Conservation (phyloP, 495 filamentous ascomycete species). For the Saxophila tyrrhenica region DNA sequence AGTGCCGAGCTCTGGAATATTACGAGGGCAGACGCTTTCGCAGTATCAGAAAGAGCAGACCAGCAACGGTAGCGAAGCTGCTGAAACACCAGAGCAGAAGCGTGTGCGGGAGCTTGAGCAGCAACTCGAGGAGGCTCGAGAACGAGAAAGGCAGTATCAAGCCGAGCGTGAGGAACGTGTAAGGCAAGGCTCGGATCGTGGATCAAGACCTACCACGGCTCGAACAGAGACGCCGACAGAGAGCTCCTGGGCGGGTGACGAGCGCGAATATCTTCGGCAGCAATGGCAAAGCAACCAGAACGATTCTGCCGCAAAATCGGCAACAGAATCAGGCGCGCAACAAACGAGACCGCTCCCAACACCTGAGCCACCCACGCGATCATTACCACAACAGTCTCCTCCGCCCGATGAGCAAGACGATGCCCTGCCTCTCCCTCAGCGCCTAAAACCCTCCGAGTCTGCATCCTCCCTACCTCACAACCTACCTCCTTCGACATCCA, state of each 20-base stretch:
- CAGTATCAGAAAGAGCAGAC: conserved; percentile 60
- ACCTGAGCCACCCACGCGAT: conserved; percentile 2
- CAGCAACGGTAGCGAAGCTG: conserved; percentile 24
- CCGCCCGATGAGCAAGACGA: neutral
- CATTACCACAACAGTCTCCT: conserved; percentile 3
- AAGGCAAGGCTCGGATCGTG: conserved; percentile 20
- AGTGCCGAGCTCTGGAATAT: conserved; percentile 48
- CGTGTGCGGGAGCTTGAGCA: conserved; percentile 74
- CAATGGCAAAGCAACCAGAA: conserved; percentile 45
- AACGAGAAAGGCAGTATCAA: conserved; percentile 77
- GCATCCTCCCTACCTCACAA: conserved; percentile 1
- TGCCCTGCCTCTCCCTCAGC: neutral
- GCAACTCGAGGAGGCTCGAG: conserved; percentile 73
- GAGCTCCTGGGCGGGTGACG: conserved; percentile 61
- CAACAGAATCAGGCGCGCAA: conserved; percentile 3
- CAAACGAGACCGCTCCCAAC: conserved; percentile 1
- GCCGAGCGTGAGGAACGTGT: conserved; percentile 57
- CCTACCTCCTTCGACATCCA: neutral
- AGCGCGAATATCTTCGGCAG: conserved; percentile 59
- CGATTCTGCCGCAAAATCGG: conserved; percentile 21
- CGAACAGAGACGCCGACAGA: conserved; percentile 31
- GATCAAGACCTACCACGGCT: conserved; percentile 12
- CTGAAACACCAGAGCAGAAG: conserved; percentile 31
- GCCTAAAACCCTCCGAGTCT: conserved; percentile 5
- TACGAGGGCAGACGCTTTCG: conserved; percentile 75